Percentiles rank a stretch among this genome's conserved stretches.
Conservation (phyloP, 2,329 filamentous ascomycete species). For the Calonectria fujianensis region DNA sequence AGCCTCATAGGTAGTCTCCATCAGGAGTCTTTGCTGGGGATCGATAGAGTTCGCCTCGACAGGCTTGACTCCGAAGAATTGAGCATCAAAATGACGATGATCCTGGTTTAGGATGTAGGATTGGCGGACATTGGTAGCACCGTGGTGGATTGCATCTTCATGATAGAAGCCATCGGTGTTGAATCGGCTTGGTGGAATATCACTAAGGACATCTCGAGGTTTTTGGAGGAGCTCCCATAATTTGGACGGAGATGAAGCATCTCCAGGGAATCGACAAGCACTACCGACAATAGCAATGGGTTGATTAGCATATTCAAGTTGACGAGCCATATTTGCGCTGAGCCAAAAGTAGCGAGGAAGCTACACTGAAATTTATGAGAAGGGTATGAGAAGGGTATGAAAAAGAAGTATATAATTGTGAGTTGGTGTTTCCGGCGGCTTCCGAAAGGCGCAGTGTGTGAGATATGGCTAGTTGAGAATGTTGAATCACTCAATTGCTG, state of each 20-base stretch:
- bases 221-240: conserved; percentile 1
- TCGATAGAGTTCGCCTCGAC: conserved; percentile 54
- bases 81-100: conserved; percentile 48
- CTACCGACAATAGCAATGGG: neutral
- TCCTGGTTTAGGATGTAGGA: conserved; percentile 52
- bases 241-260: neutral
- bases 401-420: neutral
- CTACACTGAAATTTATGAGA: neutral
- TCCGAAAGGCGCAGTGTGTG: neutral
- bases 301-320: neutral
- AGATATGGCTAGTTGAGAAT: neutral
- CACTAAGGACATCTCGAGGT: neutral
- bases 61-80: conserved; percentile 44
- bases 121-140: conserved; percentile 55
- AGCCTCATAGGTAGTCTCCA: conserved; percentile 61
- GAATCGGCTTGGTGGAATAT: conserved; percentile 37
- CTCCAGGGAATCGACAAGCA: conserved; percentile 20
- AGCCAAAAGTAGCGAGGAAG: neutral
- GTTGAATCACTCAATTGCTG: neutral
- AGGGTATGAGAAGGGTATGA: neutral
- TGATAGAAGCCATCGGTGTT: conserved; percentile 46
- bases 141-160: conserved; percentile 47
- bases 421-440: neutral
- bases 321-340: conserved; percentile 4
- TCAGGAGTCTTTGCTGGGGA: conserved; percentile 58